These are phyloP conservation scores for Brassica carinata DNA, from an alignment of 345 rosid species.

Conservation along the genomic window DNA sequence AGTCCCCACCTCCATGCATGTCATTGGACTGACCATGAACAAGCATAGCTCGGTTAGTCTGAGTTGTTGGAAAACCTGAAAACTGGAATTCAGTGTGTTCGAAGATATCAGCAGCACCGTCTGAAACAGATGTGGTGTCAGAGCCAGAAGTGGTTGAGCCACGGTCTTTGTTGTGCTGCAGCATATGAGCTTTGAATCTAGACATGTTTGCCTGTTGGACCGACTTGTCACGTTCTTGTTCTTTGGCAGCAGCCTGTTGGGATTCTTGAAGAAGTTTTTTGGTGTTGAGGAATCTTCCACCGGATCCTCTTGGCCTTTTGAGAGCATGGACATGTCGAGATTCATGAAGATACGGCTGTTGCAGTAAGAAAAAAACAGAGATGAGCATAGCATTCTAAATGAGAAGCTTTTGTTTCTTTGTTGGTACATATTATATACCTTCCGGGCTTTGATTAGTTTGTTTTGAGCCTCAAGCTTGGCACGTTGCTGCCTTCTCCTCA, in stretches of 20 bases:
- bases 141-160: conserved; percentile 56
- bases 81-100: conserved; percentile 54
- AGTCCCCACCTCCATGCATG: conserved; percentile 45
- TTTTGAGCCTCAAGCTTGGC: conserved; percentile 87
- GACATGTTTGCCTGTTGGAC: conserved; percentile 24
- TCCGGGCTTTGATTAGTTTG: conserved; percentile 63
- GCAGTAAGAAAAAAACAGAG: conserved; percentile 1
- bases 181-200: conserved; percentile 46
- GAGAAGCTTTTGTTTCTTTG: neutral
- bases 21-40: conserved; percentile 42
- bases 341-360: conserved; percentile 86
- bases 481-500: conserved; percentile 76
- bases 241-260: conserved; percentile 31
- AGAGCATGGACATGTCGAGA: conserved; percentile 88
- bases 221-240: conserved; percentile 27
- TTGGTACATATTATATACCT: conserved; percentile 42
- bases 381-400: conserved; percentile 14
- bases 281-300: conserved; percentile 77
- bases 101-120: conserved; percentile 46
- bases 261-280: conserved; percentile 56
- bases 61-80: conserved; percentile 52
- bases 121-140: conserved; percentile 49
- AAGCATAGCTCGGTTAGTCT: conserved; percentile 31
- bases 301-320: conserved; percentile 78
- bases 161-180: conserved; percentile 42